Conservation (phyloP, 225 moss, liverwort and hornwort genomes). For the Polytrichum formosum region DNA sequence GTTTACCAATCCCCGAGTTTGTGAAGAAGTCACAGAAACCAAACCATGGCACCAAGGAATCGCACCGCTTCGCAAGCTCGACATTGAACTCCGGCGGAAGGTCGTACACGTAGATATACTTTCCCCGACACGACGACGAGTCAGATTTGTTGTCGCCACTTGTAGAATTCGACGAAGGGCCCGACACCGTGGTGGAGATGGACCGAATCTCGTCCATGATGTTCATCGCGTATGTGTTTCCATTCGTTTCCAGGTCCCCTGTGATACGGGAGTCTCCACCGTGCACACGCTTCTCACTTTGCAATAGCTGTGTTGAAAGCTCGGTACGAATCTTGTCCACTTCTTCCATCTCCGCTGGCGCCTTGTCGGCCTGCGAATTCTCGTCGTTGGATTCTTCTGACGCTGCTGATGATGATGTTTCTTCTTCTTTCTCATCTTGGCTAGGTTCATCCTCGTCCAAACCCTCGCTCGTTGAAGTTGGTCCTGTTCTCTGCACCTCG, state of each 20-base stretch:
- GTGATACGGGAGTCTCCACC: constrained; percentile 48
- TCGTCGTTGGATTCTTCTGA: constrained; percentile 10
- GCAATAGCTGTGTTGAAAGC: constrained; percentile 43
- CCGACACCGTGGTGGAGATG: constrained; percentile 10
- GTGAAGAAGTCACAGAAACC: constrained; percentile 76
- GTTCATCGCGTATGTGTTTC: constrained; percentile 33
- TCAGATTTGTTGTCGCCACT: not conserved
- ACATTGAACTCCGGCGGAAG: constrained; percentile 74
- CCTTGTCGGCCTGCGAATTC: constrained; percentile 26
- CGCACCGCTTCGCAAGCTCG: constrained; percentile 69
- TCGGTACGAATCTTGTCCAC: constrained; percentile 46
- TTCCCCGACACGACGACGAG: constrained; percentile 30
- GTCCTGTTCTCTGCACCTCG: not conserved
- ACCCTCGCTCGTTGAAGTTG: constrained; percentile 1
- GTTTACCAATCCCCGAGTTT: constrained; percentile 66
- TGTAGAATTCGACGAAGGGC: not conserved
- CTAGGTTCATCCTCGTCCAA: not conserved
- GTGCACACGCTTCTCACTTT: constrained; percentile 46
- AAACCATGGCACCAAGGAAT: constrained; percentile 70
- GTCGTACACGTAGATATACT: constrained; percentile 71
- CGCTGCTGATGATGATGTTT: not conserved
- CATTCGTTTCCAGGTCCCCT: constrained; percentile 23
- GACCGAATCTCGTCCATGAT: constrained; percentile 43
- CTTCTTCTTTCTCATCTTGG: constrained; percentile 1
- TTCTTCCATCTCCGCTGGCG: constrained; percentile 40